Evolutionary conservation across 768 basidiomycete species (phyloP).

Genomic region (Ephemerocybe angulata): DNA sequence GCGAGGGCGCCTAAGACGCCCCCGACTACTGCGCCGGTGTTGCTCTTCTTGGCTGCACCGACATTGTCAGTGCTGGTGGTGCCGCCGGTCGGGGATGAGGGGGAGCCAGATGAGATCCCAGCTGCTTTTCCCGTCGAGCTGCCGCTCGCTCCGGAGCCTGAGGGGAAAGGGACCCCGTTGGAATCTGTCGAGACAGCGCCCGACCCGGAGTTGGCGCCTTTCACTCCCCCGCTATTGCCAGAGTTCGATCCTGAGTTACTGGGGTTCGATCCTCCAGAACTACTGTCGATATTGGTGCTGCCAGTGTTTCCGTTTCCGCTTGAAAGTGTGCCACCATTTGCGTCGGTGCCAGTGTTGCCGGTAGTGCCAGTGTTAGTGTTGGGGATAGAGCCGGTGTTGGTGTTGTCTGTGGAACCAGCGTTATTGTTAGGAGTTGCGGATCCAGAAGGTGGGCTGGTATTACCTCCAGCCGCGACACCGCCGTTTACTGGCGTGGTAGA

Average conservation of each 20-base stretch:
- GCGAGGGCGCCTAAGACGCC: conserved; percentile 48
- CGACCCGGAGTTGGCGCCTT: background rate
- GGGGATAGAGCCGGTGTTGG: background rate
- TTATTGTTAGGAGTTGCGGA: background rate
- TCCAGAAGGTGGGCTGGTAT: background rate
- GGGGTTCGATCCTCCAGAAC: no score
- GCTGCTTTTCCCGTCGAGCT: background rate
- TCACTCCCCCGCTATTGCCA: background rate
- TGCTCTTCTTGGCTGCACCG: conserved; percentile 9
- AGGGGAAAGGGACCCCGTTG: background rate
- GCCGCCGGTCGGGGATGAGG: conserved; percentile 4
- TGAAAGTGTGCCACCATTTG: no score
- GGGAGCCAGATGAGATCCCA: background rate
- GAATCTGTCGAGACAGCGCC: background rate
- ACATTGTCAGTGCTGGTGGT: conserved; percentile 9
- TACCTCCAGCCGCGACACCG: no score
- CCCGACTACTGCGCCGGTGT: conserved; percentile 51
- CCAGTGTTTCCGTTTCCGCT: no score
- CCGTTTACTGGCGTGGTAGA: no score
- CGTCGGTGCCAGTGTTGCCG: background rate
- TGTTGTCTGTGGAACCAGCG: background rate
- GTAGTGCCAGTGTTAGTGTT: background rate
- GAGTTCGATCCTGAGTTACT: background rate
- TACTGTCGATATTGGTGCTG: no score
- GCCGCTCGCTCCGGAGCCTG: background rate